Evolutionary conservation across 441 rosid species (phyloP).

Genomic region (Gossypium trilobum): DNA sequence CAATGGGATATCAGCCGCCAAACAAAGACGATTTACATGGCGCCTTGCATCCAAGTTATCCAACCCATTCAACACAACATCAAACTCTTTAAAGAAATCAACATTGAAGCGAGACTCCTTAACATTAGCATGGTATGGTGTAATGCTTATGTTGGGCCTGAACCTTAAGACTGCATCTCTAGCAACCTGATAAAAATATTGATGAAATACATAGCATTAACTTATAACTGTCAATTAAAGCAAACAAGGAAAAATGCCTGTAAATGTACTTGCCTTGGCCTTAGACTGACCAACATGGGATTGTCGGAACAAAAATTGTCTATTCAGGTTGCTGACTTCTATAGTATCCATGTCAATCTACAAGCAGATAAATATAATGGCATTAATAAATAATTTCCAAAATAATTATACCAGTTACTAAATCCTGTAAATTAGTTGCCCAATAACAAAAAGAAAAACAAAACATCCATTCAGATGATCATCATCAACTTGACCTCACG

Average conservation of each 20-base stretch:
- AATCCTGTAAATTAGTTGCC: neutral
- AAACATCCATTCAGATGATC: neutral
- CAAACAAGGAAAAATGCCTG: neutral
- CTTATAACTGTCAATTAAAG: neutral
- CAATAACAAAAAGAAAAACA: neutral
- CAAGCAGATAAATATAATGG: constrained; percentile 18
- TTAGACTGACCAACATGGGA: constrained; percentile 95
- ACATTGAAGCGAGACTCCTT: constrained; percentile 70
- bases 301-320: constrained; percentile 84
- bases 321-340: constrained; percentile 95
- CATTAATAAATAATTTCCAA: neutral
- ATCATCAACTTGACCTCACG: neutral
- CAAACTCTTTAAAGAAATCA: constrained; percentile 84
- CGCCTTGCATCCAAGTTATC: constrained; percentile 94
- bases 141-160: constrained; percentile 73
- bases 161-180: constrained; percentile 88
- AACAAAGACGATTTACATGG: constrained; percentile 91
- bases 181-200: constrained; percentile 57
- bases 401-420: neutral
- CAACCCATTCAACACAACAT: constrained; percentile 86
- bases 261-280: constrained; percentile 55
- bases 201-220: neutral
- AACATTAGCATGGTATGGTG: constrained; percentile 80
- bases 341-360: constrained; percentile 99
- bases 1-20: constrained; percentile 89